A percentile compares a stretch with the other conserved stretches of the same genome.
Evolutionary conservation across 371 early-diverging fungal genomes (phyloP).

Genomic region (Mucor ambiguus): DNA sequence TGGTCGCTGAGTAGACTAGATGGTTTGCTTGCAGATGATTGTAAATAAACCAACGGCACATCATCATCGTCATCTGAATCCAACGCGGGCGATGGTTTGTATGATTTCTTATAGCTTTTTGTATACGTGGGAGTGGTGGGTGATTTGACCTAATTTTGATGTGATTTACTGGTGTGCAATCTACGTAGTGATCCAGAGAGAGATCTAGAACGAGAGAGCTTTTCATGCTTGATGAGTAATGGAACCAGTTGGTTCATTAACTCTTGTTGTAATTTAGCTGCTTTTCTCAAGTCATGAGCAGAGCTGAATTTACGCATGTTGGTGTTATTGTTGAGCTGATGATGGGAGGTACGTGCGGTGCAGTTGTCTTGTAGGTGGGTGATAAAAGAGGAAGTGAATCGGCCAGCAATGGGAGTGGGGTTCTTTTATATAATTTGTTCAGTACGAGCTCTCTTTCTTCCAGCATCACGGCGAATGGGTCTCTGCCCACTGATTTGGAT

Average conservation of each 20-base stretch:
- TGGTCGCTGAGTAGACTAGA: conserved; percentile 30
- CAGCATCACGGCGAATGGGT: conserved; percentile 18
- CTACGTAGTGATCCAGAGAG: conserved; percentile 9
- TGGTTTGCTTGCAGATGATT: conserved; percentile 25
- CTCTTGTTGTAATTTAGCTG: conserved; percentile 26
- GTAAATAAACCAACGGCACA: conserved; percentile 23
- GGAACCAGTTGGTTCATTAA: conserved; percentile 9
- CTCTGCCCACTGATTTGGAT: conserved; percentile 34
- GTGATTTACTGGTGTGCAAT: conserved; percentile 2
- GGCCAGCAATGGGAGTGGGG: conserved; percentile 15
- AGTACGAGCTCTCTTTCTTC: conserved; percentile 27
- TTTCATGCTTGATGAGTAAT: background rate
- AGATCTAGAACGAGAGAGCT: conserved; percentile 22
- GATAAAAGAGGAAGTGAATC: conserved; percentile 26
- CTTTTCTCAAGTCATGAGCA: conserved; percentile 23
- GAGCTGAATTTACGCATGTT: conserved; percentile 23
- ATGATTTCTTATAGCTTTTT: background rate
- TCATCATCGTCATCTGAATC: conserved; percentile 18
- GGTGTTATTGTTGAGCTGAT: conserved; percentile 6
- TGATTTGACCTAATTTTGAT: conserved; percentile 11
- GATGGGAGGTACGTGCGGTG: conserved; percentile 36
- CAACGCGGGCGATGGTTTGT: background rate
- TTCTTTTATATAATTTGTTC: conserved; percentile 26
- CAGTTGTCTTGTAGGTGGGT: conserved; percentile 1
- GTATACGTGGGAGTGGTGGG: conserved; percentile 7